Conservation (phyloP, 805 yeast genomes). For the Jamesozyma gamospora region DNA sequence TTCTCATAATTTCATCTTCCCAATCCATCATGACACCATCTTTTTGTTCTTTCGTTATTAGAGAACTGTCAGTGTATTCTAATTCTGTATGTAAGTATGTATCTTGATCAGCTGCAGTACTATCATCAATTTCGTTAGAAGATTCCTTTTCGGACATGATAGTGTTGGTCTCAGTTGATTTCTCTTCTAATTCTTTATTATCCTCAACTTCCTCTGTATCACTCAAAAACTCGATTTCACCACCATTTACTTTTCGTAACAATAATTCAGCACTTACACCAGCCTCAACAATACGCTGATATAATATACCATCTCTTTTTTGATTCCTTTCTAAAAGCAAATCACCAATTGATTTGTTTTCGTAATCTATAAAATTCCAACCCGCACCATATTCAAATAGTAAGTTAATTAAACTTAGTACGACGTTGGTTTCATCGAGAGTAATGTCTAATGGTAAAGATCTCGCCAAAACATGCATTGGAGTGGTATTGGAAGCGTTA, state of each 20-base stretch:
- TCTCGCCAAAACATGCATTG: conserved; percentile 60
- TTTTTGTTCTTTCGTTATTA: conserved; percentile 58
- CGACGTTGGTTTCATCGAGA: conserved; percentile 35
- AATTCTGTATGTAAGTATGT: conserved; percentile 58
- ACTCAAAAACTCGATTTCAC: conserved; percentile 50
- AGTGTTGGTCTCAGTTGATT: conserved; percentile 35
- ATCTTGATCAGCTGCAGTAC: conserved; percentile 56
- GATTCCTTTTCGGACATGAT: conserved; percentile 24
- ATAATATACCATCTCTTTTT: conserved; percentile 33
- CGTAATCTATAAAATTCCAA: conserved; percentile 71
- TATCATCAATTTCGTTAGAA: conserved; percentile 37
- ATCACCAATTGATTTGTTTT: conserved; percentile 79
- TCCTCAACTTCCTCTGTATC: conserved; percentile 19
- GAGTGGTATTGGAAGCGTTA: conserved; percentile 55
- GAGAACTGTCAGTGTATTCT: conserved; percentile 53
- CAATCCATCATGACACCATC: conserved; percentile 99
- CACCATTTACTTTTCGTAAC: conserved; percentile 58
- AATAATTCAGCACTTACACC: conserved; percentile 86
- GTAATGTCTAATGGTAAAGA: conserved; percentile 33
- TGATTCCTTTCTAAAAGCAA: conserved; percentile 47
- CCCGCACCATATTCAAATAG: conserved; percentile 84
- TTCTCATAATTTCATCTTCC: conserved; percentile 76
- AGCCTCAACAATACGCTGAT: conserved; percentile 53
- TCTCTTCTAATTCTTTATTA: conserved; percentile 41
- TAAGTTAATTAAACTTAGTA: conserved; percentile 47